Base-by-base conservation (phyloP, 768 basidiomycete genomes). In the Chlorophyllum brunneum region DNA sequence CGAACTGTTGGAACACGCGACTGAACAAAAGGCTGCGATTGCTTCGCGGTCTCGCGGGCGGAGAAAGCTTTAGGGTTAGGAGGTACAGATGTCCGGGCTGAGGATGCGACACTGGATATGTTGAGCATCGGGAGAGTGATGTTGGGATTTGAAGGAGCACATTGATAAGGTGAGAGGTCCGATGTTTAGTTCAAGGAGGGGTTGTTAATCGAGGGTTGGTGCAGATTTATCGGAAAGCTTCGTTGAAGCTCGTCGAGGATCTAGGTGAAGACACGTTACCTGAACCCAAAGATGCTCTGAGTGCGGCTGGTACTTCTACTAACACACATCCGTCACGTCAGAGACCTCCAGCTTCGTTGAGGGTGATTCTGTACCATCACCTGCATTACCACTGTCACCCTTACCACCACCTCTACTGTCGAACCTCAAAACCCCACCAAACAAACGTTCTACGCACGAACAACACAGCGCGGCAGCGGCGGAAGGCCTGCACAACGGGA, bases 111-210 rank as follows among this genome's bases (percentile, higher is more conserved):
- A 0, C 85, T 98, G 38, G 92, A 95, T 58, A 72, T 82, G 9
- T 77, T 99, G 47, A 98, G 98, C 72, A 89, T 65, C 80, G 97
- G 22, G 97, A 99, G 73, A 95, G 92, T 60, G 97, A 97, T 38
- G 97, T 99, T 24, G 97, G 42, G 92, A 94, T 63, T 64, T 99
- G 65, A 98, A 98, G 83, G 98, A 99, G 71, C 90, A 95, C 62
- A 95, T 99, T 48, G 95, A 99, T 63, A 98, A 98, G 84, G 93
- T 92, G 54, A 2, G 63, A 58, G 51, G 39, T 31, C 20, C 16
- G n/a, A n/a, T n/a, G 23, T 16, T 30, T 31, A 31, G 4, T 15
- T 7, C 8, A 16, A 30, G 44, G 22, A 34, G 24, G 22, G 3
- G 39, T 20, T 41, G 15, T 24, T 8, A 15, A 24, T 38, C 30